Conservation (phyloP, 2,329 filamentous ascomycete genomes). For the Cryphonectria nitschkei region DNA sequence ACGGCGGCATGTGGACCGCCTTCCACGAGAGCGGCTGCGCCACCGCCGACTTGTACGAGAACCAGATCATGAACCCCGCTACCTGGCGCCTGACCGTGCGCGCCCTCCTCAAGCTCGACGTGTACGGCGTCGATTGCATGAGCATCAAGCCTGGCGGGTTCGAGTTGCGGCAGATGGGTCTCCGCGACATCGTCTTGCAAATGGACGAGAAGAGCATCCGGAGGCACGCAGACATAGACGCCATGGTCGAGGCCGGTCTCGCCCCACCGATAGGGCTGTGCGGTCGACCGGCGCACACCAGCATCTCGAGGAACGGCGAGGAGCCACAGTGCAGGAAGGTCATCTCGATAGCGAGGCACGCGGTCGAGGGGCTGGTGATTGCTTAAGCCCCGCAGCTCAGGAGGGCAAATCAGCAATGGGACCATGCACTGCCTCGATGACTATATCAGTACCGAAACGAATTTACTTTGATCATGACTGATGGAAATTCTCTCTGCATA, state of each 20-base stretch:
- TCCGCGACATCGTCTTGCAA: conserved; percentile 57
- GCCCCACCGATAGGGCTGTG: conserved; percentile 17
- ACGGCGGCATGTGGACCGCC: conserved; percentile 54
- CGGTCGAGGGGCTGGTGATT: conserved; percentile 60
- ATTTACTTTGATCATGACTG: background rate
- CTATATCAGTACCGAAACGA: background rate
- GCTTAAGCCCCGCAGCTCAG: conserved; percentile 38
- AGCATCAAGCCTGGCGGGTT: conserved; percentile 28
- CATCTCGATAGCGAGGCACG: conserved; percentile 56
- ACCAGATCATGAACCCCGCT: conserved; percentile 52
- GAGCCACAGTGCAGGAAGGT: conserved; percentile 53
- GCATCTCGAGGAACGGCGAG: conserved; percentile 35
- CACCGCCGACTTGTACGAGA: conserved; percentile 25
- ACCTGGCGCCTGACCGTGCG: conserved; percentile 59
- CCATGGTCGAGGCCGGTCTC: conserved; percentile 45
- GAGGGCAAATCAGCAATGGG: background rate
- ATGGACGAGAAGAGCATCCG: conserved; percentile 55
- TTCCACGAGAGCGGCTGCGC: conserved; percentile 35
- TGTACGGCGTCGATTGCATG: conserved; percentile 53
- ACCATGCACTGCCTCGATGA: background rate
- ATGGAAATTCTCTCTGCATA: background rate
- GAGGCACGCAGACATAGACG: conserved; percentile 56
- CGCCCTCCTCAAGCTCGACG: conserved; percentile 58
- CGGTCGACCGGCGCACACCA: conserved; percentile 16
- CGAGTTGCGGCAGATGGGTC: conserved; percentile 46